Evolutionary conservation across 305 asterid species (phyloP), one percentile per base, ranked within the genome.

Genomic region (Ajuga reptans): DNA sequence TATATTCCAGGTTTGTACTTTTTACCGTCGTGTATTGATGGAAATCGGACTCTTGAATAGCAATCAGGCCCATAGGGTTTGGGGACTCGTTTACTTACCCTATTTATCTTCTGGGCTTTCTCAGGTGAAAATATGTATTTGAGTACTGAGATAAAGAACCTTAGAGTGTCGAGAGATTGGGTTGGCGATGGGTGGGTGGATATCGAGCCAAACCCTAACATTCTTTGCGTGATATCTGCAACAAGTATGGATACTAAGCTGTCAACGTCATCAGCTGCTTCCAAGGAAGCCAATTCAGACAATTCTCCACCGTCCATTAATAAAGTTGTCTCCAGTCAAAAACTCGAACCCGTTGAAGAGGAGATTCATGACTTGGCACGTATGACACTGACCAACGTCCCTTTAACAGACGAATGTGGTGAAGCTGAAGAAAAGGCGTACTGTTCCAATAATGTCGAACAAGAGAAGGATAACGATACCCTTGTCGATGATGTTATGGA

Each of bases 161-260:
- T 91, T n/a, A 84, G 97, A 80, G 79, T 80, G 69, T 91, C 99
- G 37, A 83, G 86, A 73, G 99, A 93, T 47, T 93, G 99, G 99
- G 79, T 87, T 50, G 93, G 89, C 50, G 90, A 84, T 55, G 80
- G 60, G 16, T 93, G 99, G 99, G 87, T 84, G 64, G 90, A 91
- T 77, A 71, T 91, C 2, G 85, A 87, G 71, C 84, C 85, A 58
- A 87, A 87, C 60, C 89, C 87, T 11, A 75, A 85, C 39, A 78
- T 93, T 72, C 84, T 84, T 16, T 62, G 77, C 66, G 31, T 77
- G 74, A 66, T 88, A 77, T 80, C 92, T 42, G 73, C 86, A 41
- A 75, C 81, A 17, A 73, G 79, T 55, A 39, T 66, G 21, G 91
- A 92, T 37, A 64, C 86, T 5, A 88, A 89, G 79, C 78, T 74